Percentiles rank a stretch among this genome's conserved stretches.
Evolutionary conservation across 192 early-diverging fungal species (phyloP).

Genomic region (Entomortierella parvispora): DNA sequence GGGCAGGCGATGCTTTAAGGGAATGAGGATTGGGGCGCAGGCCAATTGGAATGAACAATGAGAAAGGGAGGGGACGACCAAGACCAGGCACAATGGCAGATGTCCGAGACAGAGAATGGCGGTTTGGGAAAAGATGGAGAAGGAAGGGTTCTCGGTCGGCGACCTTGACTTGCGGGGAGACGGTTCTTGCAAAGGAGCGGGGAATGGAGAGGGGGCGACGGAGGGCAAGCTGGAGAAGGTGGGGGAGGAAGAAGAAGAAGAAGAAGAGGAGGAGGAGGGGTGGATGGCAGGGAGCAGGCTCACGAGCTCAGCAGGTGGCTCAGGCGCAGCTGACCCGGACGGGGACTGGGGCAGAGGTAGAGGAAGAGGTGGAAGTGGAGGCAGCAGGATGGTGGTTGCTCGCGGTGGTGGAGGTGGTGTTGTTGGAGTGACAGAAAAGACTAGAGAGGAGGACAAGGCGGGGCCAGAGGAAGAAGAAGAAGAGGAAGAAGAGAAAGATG

Average conservation of each 20-base stretch:
- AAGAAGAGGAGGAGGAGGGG: constrained; percentile 5
- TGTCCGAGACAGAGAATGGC: background rate
- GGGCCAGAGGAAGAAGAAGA: background rate
- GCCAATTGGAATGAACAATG: background rate
- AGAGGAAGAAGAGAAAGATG: constrained; percentile 2
- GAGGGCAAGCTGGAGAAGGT: background rate
- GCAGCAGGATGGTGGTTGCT: background rate
- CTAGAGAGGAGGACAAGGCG: too few species aligned
- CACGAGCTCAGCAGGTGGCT: constrained; percentile 17
- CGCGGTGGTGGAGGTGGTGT: background rate
- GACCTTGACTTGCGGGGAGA: too few species aligned
- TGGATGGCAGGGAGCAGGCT: constrained; percentile 3
- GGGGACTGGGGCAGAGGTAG: background rate
- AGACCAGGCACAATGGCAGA: background rate
- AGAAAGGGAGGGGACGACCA: constrained; percentile 1
- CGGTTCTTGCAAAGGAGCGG: background rate
- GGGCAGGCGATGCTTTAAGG: too few species aligned
- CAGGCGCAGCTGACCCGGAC: constrained; percentile 1
- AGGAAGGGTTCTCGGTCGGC: background rate
- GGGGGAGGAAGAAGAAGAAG: background rate
- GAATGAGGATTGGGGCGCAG: too few species aligned
- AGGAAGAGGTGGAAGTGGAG: background rate
- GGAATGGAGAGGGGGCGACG: background rate
- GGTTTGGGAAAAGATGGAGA: background rate
- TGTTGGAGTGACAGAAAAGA: background rate